Evolutionary conservation across 2,329 filamentous ascomycete species (phyloP), one percentile per base, ranked within the genome.

Genomic region (Alternaria viburni): DNA sequence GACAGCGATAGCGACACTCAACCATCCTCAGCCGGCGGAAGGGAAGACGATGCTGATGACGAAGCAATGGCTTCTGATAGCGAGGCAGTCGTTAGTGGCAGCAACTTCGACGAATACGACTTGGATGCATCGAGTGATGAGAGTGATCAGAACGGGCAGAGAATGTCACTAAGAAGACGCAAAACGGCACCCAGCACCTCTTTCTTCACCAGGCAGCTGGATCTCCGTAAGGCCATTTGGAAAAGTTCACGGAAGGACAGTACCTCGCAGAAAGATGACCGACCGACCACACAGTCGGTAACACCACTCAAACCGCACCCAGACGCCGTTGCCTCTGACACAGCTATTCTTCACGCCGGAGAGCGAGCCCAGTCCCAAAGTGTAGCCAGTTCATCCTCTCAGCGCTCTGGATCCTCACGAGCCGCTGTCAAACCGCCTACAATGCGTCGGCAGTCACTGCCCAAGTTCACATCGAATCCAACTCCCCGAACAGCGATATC

Each of bases 381-480:
- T 30, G 44, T 59, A n/a, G 55, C 68, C 45, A 72, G 65, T 52
- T 69, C 67, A 2, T 61, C 65, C 23, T 73, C 67, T 10, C 68
- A 70, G 45, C 54, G 64, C 6, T 72, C 71, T 4, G 59, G 66
- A 5, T 72, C 74, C 12, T 60, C 70, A 30, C 28, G 55, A 4
- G 66, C 71, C 8, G 74, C 72, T 67, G 54, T 72, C 52, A 82
- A 84, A 28, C 87, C 87, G 7, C 78, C 79, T 13, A 78, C 86
- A 9, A 86, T 86, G 6, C 47, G 59, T 12, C 84, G 88, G 57
- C 82, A 85, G 21, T 90, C 88, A 2, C 81, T 84, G 17, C 84
- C 86, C 47, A 87, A 88, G 41, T 95, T 95, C 76, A 90, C 89
- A 0, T 93, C 90, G 54, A 88, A 88, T 6, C 88, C 91, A 0